Conservation (phyloP, 2,329 filamentous ascomycete species). For the Sporothrix inflata region DNA sequence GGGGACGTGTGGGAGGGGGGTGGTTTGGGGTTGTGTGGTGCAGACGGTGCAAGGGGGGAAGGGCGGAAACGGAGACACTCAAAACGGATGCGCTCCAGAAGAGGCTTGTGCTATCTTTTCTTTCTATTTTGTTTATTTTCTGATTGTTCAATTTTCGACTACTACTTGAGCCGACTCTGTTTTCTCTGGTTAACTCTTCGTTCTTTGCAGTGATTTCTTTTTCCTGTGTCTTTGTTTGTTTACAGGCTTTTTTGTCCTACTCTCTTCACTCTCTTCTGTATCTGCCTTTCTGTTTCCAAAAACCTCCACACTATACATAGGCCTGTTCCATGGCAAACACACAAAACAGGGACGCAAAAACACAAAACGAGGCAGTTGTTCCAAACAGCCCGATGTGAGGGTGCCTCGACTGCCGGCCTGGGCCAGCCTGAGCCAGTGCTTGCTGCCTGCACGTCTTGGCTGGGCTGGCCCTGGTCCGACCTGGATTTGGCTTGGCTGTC, state of each 20-base stretch:
- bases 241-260: not conserved
- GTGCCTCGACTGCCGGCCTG: not conserved
- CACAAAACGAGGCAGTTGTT: constrained; percentile 21
- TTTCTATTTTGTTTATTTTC: not conserved
- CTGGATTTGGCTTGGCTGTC: not conserved
- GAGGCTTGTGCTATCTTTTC: not conserved
- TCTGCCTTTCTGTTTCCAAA: not conserved
- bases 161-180: not conserved
- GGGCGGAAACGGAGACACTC: not conserved
- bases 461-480: not conserved
- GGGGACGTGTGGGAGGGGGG: not conserved
- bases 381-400: constrained; percentile 2
- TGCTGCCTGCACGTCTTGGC: not conserved
- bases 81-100: not conserved
- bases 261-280: not conserved
- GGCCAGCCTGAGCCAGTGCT: not conserved
- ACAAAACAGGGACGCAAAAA: constrained; percentile 19
- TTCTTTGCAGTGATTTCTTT: not conserved
- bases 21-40: not conserved
- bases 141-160: not conserved
- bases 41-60: not conserved
- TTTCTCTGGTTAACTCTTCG: not conserved
- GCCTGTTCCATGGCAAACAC: constrained; percentile 28
- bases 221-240: not conserved
- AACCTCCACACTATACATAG: not conserved